Evolutionary conservation across 352 stramenopile genomes (phyloP).

Genomic region (Phytopythium sindhum): DNA sequence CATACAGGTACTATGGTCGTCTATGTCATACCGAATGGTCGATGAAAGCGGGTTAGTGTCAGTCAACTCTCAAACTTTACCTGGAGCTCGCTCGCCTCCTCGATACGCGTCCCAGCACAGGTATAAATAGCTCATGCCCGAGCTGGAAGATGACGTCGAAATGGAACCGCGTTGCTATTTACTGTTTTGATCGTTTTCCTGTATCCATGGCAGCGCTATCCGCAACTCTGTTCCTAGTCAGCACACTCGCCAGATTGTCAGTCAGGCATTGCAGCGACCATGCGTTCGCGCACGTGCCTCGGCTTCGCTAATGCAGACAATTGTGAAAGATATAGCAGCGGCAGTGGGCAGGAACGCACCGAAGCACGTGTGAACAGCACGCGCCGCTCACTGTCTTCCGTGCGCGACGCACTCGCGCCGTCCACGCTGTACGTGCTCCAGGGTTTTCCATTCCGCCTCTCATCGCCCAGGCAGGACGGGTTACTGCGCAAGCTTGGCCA

Average conservation of each 20-base stretch:
- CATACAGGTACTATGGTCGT: slow-evolving; percentile 1
- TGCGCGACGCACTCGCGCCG: background rate
- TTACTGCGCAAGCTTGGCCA: slow-evolving; percentile 86
- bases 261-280: background rate
- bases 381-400: background rate
- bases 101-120: background rate
- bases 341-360: background rate
- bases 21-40: background rate
- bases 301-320: background rate
- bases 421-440: background rate
- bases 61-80: background rate
- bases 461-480: background rate
- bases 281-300: background rate
- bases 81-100: background rate
- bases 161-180: slow-evolving; percentile 3
- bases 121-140: slow-evolving; percentile 1
- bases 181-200: background rate
- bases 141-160: background rate
- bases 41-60: background rate
- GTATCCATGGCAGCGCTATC: background rate
- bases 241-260: background rate
- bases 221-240: background rate
- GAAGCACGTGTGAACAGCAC: background rate
- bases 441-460: background rate
- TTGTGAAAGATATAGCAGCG: slow-evolving; percentile 1